Evolutionary conservation across 768 basidiomycete genomes (phyloP), one percentile per base, ranked within the genome.

Genomic region (Agaricus sinodeliciosus): DNA sequence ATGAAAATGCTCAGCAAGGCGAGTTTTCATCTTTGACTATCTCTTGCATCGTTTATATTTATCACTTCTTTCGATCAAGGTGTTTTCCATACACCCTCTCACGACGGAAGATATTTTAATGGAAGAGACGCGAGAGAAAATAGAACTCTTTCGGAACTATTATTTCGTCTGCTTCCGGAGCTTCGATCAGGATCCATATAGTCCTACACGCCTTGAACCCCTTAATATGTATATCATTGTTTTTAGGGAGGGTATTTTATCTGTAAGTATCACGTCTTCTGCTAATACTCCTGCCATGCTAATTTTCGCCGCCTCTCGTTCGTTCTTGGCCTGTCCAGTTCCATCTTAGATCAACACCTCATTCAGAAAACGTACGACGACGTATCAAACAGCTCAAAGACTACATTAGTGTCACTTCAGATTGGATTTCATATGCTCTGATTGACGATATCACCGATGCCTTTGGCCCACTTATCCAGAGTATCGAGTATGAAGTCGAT

Each of bases 211-310:
- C 67, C 84, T 99, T 43, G 95, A 99, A 67, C 96, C 96, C 13
- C 76, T 98, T 58, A 99, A 99, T 71, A 98, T 97, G 95, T 99
- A 99, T 70, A 95, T 99, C 60, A 90, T 98, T 60, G 96, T 99
- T 45, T 97, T 99, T 73, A 80, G 95, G 19, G 96, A 98, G 66
- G 96, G 96, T 15, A 97, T 85, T 1, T 73, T 98, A 45, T 96
- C 93, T 8, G 94, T 96, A 62, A 62, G 50, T 44, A 26, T 43
- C 31, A 35, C 43, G 11, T 18, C 27, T 43, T 16, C 26, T 19
- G 4, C 5, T 43, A 27, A 35, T 31, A 35, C 31, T 40, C 37
- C 5, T 34, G 11, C 45, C 35, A 37, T 35, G 16, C 40, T 40
- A 19, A 22, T 22, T 22, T 22, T 3, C 22, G 22, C 22, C 2